Evolutionary conservation across 331 rosid genomes (phyloP).

Genomic region (Prunus yedoensis): DNA sequence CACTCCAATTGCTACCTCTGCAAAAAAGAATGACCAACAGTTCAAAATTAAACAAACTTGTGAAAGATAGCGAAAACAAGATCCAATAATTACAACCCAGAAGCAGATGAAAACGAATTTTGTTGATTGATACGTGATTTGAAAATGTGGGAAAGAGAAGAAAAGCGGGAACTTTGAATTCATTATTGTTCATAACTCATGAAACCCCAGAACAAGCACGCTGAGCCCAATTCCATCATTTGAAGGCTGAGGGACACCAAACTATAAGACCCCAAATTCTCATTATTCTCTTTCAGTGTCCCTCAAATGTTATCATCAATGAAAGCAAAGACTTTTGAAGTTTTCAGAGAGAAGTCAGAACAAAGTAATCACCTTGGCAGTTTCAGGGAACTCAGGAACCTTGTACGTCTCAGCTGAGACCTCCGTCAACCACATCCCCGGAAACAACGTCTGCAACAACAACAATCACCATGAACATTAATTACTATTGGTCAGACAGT

Average conservation of each 20-base stretch:
- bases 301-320: constrained; percentile 1
- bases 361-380: constrained; percentile 50
- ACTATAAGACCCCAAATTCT: not conserved
- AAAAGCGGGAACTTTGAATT: constrained; percentile 13
- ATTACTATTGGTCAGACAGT: not conserved
- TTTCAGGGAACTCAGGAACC: constrained; percentile 54
- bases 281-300: not conserved
- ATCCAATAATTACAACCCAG: not conserved
- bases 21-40: constrained; percentile 11
- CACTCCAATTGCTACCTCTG: constrained; percentile 46
- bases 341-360: not conserved
- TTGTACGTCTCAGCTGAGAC: constrained; percentile 63
- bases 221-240: not conserved
- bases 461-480: not conserved
- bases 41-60: constrained; percentile 5
- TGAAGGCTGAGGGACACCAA: not conserved
- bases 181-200: not conserved
- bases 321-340: not conserved
- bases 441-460: constrained; percentile 48
- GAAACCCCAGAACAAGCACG: not conserved
- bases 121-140: not conserved
- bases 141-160: not conserved
- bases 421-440: constrained; percentile 71
- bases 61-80: not conserved
- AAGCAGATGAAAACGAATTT: not conserved